Percentiles rank a stretch among this genome's conserved stretches.
phyloP scores from a whole-genome alignment of 352 stramenopile genomes.

The Phytophthora cryptogea region DNA sequence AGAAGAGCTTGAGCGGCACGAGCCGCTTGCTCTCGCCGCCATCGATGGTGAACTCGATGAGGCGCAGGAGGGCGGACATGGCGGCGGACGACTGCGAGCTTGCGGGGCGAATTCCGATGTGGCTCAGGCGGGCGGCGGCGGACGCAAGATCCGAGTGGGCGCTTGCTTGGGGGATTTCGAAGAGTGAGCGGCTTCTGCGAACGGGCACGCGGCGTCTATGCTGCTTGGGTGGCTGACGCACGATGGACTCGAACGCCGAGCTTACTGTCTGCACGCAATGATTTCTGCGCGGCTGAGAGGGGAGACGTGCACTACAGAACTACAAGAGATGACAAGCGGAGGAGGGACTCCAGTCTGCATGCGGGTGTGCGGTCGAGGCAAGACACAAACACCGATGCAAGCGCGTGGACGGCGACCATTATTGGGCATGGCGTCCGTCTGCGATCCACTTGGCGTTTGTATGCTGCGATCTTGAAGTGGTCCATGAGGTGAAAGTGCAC shows the following conservation, averaged over 20 bases:
- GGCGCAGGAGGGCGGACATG: constrained; percentile 35
- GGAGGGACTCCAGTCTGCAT: neutral
- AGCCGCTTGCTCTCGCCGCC: constrained; percentile 62
- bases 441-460: constrained; percentile 16
- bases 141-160: neutral
- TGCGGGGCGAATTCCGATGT: constrained; percentile 10
- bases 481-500: neutral
- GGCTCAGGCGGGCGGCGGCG: neutral
- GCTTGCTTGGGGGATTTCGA: constrained; percentile 5
- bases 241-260: neutral
- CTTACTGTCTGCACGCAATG: neutral
- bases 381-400: neutral
- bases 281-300: neutral
- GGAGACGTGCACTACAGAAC: too few relatives aligned
- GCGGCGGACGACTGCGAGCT: neutral
- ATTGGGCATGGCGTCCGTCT: constrained; percentile 2
- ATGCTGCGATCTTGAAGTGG: constrained; percentile 15
- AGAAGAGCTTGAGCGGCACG: constrained; percentile 76
- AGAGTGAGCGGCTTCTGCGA: constrained; percentile 3
- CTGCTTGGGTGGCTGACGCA: neutral
- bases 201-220: constrained; percentile 4
- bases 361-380: neutral
- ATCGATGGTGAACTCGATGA: constrained; percentile 59
- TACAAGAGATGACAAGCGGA: neutral
- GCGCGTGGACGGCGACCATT: neutral